Percentiles rank a stretch among this genome's conserved stretches.
Conservation (phyloP, 2,329 filamentous ascomycete genomes). For the Aspergillus arachidicola region DNA sequence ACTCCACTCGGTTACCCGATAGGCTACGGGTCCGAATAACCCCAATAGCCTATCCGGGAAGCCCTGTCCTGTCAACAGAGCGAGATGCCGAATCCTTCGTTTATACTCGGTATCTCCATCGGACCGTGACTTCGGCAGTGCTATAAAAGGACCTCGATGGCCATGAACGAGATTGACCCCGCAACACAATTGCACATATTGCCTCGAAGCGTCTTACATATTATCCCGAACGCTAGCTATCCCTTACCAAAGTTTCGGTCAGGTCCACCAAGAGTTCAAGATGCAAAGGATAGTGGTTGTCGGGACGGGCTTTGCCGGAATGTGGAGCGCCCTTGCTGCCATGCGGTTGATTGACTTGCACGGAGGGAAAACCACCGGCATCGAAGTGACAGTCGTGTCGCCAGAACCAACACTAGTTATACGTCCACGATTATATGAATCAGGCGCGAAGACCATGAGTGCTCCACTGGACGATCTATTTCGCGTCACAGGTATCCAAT, state of each 20-base stretch:
- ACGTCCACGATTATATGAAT: slow-evolving; percentile 40
- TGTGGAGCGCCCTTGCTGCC: slow-evolving; percentile 43
- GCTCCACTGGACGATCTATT: slow-evolving; percentile 28
- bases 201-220: background rate
- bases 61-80: background rate
- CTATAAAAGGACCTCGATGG: background rate
- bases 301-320: slow-evolving; percentile 41
- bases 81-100: background rate
- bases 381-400: slow-evolving; percentile 37
- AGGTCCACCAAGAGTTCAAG: background rate
- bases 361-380: slow-evolving; percentile 15
- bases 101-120: background rate
- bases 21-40: background rate
- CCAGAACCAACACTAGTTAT: slow-evolving; percentile 37
- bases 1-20: background rate
- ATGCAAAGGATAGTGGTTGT: slow-evolving; percentile 27
- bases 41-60: background rate
- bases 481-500: slow-evolving; percentile 28
- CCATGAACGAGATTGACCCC: background rate
- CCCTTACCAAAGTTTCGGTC: slow-evolving; percentile 4
- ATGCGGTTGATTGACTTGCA: slow-evolving; percentile 33
- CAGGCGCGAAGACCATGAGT: slow-evolving; percentile 29
- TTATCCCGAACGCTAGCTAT: background rate
- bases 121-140: background rate
- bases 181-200: background rate